Evolutionary conservation across 768 basidiomycete species (phyloP).

Genomic region (Sistotremastrum niveocremeum): DNA sequence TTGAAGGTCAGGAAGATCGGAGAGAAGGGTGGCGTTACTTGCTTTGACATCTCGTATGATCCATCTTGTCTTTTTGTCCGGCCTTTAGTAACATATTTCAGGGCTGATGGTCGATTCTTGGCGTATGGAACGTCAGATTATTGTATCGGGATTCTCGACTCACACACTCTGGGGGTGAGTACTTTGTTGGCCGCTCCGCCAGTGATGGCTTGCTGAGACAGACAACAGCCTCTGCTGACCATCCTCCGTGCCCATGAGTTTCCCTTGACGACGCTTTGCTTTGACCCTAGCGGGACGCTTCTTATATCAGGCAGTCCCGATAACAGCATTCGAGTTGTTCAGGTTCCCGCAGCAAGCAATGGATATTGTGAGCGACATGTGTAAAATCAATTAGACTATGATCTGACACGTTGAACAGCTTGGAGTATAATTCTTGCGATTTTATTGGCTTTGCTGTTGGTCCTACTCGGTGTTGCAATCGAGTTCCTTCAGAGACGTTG

Average conservation of each 20-base stretch:
- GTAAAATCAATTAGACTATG: no score
- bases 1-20: conserved; percentile 58
- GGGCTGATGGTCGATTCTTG: conserved; percentile 67
- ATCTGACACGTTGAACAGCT: no score
- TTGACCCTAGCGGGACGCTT: conserved; percentile 71
- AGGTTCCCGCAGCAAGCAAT: conserved; percentile 33
- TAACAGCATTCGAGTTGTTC: conserved; percentile 68
- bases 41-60: conserved; percentile 74
- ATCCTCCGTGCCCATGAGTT: conserved; percentile 94
- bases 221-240: conserved; percentile 61
- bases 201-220: conserved; percentile 1
- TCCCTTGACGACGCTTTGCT: conserved; percentile 78
- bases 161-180: conserved; percentile 61
- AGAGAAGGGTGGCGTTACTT: conserved; percentile 62
- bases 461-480: no score
- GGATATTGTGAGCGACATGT: no score
- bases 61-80: conserved; percentile 3
- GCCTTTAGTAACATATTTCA: conserved; percentile 17
- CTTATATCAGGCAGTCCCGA: conserved; percentile 87
- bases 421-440: no score
- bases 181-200: not conserved
- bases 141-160: conserved; percentile 73
- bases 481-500: no score
- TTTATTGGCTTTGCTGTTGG: no score
- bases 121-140: conserved; percentile 83